Base-by-base conservation (phyloP, 1,139 yeast genomes). In the Blastobotrys capitulatus region DNA sequence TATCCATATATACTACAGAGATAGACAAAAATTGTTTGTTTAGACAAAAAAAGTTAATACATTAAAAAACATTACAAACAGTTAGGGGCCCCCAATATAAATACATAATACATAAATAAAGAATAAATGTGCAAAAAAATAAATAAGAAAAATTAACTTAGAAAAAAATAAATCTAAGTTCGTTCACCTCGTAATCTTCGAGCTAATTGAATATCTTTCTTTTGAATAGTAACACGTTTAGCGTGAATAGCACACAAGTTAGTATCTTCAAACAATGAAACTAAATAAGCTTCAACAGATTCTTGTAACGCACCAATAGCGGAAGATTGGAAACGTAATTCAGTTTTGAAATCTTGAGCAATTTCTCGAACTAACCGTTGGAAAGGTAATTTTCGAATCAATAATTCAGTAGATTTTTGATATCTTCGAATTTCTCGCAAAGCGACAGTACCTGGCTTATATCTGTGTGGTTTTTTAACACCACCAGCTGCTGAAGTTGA, bases 391-490 rank as follows among this genome's bases (percentile, higher is more conserved):
- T 89, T 89, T 83, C 97, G 88, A 77, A 89, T 89, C 74, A 89
- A 82, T 54, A 89, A 80, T 77, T 89, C 97, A 67, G 97, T 89
- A 59, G 96, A 86, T 77, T 89, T 89, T 79, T 89, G 97, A 83
- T 89, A 90, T 80, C 96, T 88, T 85, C 97, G 88, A 71, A 90
- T 90, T 80, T 89, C 97, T 86, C 97, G 89, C 73, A 90, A 86
- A 67, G 97, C 97, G 70, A 90, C 97, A 71, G 97, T 90, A 88
- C 97, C 97, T 75, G 97, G 97, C 92, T 89, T 89, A 80, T 89
- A 90, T 86, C 97, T 88, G 87, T 90, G 97, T 63, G 97, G 97
- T 81, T 90, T 89, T 89, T 90, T 90, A 73, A 90, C 97, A 84
- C 97, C 97, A 73, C 97, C 97, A 60, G 96, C 82, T 59, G 95